Conservation (phyloP, 2,329 filamentous ascomycete species). For the Aspergillus proliferans region DNA sequence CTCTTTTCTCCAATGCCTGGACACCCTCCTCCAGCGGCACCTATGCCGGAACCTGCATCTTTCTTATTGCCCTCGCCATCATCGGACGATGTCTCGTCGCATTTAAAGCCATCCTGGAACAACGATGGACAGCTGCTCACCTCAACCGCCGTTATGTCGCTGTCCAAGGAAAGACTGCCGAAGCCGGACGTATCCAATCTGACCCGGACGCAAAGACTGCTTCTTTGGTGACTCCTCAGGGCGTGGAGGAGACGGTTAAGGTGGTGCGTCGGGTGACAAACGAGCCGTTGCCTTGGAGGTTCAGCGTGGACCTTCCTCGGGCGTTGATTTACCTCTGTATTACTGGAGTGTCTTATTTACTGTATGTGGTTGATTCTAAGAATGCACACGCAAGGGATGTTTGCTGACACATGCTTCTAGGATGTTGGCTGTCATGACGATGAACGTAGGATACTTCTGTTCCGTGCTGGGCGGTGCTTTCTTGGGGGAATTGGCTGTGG, state of each 20-base stretch:
- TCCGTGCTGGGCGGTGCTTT: constrained; percentile 75
- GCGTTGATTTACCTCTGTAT: constrained; percentile 65
- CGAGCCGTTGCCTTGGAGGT: constrained; percentile 63
- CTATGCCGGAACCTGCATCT: constrained; percentile 89
- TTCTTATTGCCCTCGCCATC: constrained; percentile 70
- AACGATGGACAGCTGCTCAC: constrained; percentile 64
- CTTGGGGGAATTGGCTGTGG: constrained; percentile 74
- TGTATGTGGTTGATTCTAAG: constrained; percentile 71
- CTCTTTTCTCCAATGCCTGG: constrained; percentile 65
- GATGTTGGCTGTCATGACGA: constrained; percentile 88
- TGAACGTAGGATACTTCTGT: constrained; percentile 79
- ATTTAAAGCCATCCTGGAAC: constrained; percentile 54
- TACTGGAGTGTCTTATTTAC: constrained; percentile 72
- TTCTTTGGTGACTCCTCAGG: constrained; percentile 64
- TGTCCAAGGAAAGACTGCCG: constrained; percentile 57
- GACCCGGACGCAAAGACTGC: constrained; percentile 60
- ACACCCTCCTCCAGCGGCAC: constrained; percentile 61
- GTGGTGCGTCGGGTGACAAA: constrained; percentile 58
- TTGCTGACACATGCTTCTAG: constrained; percentile 40
- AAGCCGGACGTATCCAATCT: constrained; percentile 54
- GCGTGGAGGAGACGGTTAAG: constrained; percentile 72
- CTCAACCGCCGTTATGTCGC: constrained; percentile 70
- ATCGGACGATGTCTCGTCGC: constrained; percentile 67
- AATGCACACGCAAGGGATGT: neutral
- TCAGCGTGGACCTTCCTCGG: constrained; percentile 70